A percentile compares a stretch with the other conserved stretches of the same genome.
Conservation (phyloP, 371 early-diverging fungal genomes). For the Coemansia sp. region DNA sequence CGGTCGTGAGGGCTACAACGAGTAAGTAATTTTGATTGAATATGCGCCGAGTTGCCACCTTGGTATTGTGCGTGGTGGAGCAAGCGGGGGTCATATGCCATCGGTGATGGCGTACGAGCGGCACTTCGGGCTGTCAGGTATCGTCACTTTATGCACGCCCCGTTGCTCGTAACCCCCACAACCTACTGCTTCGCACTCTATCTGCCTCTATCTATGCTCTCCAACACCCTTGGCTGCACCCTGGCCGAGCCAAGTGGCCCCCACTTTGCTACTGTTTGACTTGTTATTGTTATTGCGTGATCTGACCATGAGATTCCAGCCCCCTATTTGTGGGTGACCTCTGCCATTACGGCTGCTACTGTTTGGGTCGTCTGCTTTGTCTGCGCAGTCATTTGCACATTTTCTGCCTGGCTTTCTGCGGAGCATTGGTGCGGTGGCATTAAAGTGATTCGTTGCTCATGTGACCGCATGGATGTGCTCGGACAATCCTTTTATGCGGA, state of each 20-base stretch:
- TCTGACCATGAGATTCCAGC: slow-evolving; percentile 7
- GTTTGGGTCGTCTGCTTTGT: not conserved
- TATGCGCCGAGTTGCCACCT: not conserved
- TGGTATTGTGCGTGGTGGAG: slow-evolving; percentile 2
- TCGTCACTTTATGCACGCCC: slow-evolving; percentile 39
- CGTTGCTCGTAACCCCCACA: slow-evolving; percentile 21
- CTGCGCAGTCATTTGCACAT: slow-evolving; percentile 3
- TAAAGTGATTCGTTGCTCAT: slow-evolving; percentile 2
- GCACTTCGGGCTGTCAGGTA: slow-evolving; percentile 18
- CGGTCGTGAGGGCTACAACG: slow-evolving; percentile 25
- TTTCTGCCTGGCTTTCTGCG: not conserved
- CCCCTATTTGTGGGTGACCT: not conserved
- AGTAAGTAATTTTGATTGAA: slow-evolving; percentile 26
- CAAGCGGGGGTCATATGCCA: slow-evolving; percentile 13
- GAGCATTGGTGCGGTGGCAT: not conserved
- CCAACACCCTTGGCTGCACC: not conserved
- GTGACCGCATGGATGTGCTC: slow-evolving; percentile 8
- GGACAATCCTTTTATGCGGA: slow-evolving; percentile 12
- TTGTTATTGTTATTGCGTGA: slow-evolving; percentile 10
- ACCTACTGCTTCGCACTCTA: not conserved
- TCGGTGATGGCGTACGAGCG: slow-evolving; percentile 8
- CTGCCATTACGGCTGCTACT: not conserved
- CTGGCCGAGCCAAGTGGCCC: not conserved
- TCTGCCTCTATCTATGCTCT: not conserved
- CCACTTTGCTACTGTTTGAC: not conserved